These are phyloP conservation scores for Vigna mungo DNA, from an alignment of 306 rosid species.

Conservation along the genomic window DNA sequence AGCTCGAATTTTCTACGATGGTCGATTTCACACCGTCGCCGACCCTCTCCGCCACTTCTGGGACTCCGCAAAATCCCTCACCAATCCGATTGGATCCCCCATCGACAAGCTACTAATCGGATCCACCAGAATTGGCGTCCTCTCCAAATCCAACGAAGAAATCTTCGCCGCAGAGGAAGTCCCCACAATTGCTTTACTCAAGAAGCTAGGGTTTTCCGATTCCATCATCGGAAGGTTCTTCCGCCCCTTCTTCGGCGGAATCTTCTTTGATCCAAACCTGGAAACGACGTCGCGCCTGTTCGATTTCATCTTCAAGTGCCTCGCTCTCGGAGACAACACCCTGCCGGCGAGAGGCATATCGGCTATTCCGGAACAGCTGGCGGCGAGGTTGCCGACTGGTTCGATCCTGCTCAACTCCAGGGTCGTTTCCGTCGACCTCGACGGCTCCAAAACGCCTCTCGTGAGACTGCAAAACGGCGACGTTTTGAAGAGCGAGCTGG, in stretches of 20 bases:
- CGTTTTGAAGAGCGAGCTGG: slow-evolving; percentile 61
- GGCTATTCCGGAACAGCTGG: slow-evolving; percentile 78
- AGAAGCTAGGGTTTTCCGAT: slow-evolving; percentile 68
- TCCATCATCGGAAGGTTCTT: slow-evolving; percentile 68
- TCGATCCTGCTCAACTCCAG: slow-evolving; percentile 63
- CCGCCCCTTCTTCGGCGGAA: slow-evolving; percentile 84
- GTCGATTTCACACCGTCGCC: slow-evolving; percentile 84
- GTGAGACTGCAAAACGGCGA: slow-evolving; percentile 76
- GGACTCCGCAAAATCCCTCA: slow-evolving; percentile 65
- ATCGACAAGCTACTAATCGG: slow-evolving; percentile 75
- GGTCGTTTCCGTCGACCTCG: slow-evolving; percentile 57
- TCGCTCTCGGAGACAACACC: slow-evolving; percentile 88
- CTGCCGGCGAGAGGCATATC: slow-evolving; percentile 83
- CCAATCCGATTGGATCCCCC: slow-evolving; percentile 74
- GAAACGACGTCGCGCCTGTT: slow-evolving; percentile 78
- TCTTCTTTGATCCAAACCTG: slow-evolving; percentile 76
- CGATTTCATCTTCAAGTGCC: slow-evolving; percentile 86
- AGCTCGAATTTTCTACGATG: slow-evolving; percentile 63
- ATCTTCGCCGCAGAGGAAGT: slow-evolving; percentile 56
- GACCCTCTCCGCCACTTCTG: slow-evolving; percentile 74
- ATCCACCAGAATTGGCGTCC: slow-evolving; percentile 55
- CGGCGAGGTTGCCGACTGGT: slow-evolving; percentile 58
- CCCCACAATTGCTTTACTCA: slow-evolving; percentile 66
- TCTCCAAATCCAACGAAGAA: slow-evolving; percentile 61
- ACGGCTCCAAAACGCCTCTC: slow-evolving; percentile 37